Evolutionary conservation across 495 filamentous ascomycete species (phyloP), one percentile per base, ranked within the genome.

Genomic region (Tuber borchii): DNA sequence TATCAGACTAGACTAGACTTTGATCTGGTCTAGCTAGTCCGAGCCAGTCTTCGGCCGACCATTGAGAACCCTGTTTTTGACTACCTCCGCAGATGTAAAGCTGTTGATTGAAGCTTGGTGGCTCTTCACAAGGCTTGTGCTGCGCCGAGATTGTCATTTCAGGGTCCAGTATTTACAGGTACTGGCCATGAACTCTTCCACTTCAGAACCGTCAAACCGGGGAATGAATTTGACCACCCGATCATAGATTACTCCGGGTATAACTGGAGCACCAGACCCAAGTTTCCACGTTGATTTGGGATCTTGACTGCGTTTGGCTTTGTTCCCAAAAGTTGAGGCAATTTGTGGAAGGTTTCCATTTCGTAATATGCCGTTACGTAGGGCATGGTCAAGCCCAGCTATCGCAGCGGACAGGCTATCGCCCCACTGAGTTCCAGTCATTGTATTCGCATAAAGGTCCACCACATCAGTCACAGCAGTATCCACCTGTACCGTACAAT

Each of bases 161-260:
- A 98, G 85, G 0, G 95, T 98, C 95, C 95, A 99, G 84, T 97
- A 99, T 77, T 93, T 93, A 85, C 94, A 97, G 2, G 91, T 92
- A 82, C 97, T 94, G 45, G 92, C 92, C 2, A 93, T 91, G 85
- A 92, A 99, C 70, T 97, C 93, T 80, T 95, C 95, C 39, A 92
- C 88, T 79, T 95, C 95, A 45, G 90, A 89, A 75, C 98, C 90
- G 31, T 86, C 87, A 83, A 98, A 98, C 44, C 92, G 90, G 65
- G 89, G 87, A 3, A 99, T 87, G 1, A 93, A 91, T 73, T 88
- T 90, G 73, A 95, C 90, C 39, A 98, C 91, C 2, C 90, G 89
- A 74, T 93, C 91, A 74, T 91, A 91, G 7, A 98, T 90, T 2
- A 91, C 90, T 76, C 92, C 89, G 1, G 95, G 95, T 69, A 99